These are phyloP conservation scores for Limtongia smithiae DNA, from an alignment of 805 yeast genomes.

Conservation along the genomic window DNA sequence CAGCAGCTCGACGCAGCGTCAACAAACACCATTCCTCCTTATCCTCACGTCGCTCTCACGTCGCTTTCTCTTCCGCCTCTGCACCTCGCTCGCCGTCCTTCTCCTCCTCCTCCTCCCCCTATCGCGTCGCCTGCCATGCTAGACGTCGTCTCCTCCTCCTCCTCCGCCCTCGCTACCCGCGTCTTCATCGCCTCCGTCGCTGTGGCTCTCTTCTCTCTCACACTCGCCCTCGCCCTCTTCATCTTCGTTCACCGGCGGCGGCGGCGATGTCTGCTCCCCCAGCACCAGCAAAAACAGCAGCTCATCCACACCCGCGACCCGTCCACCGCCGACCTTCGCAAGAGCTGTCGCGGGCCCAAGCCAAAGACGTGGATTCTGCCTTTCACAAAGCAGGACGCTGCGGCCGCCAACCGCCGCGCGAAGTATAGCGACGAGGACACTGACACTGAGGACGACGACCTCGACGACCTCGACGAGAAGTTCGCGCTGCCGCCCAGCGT, in stretches of 20 bases:
- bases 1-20: slow-evolving; percentile 5
- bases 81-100: not conserved
- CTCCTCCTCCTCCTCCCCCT: not conserved
- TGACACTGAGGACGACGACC: slow-evolving; percentile 2
- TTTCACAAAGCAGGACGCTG: too few species aligned
- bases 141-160: too few species aligned
- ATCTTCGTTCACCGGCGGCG: not conserved
- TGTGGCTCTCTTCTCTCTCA: not conserved
- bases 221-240: slow-evolving; percentile 1
- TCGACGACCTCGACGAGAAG: slow-evolving; percentile 1
- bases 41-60: not conserved
- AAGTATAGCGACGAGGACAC: too few species aligned
- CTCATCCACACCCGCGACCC: too few species aligned
- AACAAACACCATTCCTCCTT: not conserved
- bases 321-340: too few species aligned
- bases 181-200: not conserved
- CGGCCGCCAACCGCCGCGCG: too few species aligned
- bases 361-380: too few species aligned
- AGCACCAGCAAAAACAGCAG: too few species aligned
- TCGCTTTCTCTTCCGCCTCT: not conserved
- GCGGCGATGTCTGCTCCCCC: too few species aligned
- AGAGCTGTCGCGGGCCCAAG: too few species aligned
- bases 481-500: not conserved
- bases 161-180: not conserved
- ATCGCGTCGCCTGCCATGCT: not conserved